Percentiles rank a stretch among this genome's conserved stretches.
Evolutionary conservation across 306 rosid species (phyloP).

Genomic region (Castanospermum australe): DNA sequence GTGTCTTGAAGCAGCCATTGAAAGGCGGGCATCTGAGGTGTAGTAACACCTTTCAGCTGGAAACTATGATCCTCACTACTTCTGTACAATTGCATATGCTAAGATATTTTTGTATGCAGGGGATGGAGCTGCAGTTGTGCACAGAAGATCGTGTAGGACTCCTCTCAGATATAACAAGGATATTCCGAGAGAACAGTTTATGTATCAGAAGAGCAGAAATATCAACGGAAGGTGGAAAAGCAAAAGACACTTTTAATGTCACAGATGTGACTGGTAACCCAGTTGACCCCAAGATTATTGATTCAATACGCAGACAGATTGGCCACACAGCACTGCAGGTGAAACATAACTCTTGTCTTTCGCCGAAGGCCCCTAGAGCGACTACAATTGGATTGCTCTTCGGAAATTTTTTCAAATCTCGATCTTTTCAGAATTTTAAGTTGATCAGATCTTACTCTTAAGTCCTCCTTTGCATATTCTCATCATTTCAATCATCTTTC

Average conservation of each 20-base stretch:
- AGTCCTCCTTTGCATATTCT: conserved; percentile 33
- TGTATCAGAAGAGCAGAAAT: conserved; percentile 89
- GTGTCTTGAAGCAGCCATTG: conserved; percentile 96
- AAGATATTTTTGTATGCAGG: conserved; percentile 57
- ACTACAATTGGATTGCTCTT: conserved; percentile 66
- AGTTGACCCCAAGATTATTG: conserved; percentile 71
- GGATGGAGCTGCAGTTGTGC: conserved; percentile 78
- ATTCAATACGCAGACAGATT: conserved; percentile 77
- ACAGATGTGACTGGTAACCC: conserved; percentile 84
- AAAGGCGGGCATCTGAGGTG: conserved; percentile 91
- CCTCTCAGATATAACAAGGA: conserved; percentile 89
- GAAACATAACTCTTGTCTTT: conserved; percentile 51
- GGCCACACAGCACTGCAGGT: conserved; percentile 65
- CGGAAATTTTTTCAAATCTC: conserved; percentile 70
- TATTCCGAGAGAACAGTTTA: conserved; percentile 90
- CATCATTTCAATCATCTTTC: conserved; percentile 13
- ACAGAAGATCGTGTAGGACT: conserved; percentile 84
- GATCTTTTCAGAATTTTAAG: conserved; percentile 70
- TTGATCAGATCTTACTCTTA: conserved; percentile 76
- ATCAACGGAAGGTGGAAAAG: conserved; percentile 71
- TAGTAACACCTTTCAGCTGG: background rate
- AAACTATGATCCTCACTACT: background rate
- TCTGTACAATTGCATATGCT: conserved; percentile 11
- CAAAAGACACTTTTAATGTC: conserved; percentile 73
- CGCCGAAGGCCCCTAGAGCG: conserved; percentile 49